These are phyloP conservation scores for Sporisorium scitamineum DNA, from an alignment of 1,284 basidiomycete species.

Conservation along the genomic window DNA sequence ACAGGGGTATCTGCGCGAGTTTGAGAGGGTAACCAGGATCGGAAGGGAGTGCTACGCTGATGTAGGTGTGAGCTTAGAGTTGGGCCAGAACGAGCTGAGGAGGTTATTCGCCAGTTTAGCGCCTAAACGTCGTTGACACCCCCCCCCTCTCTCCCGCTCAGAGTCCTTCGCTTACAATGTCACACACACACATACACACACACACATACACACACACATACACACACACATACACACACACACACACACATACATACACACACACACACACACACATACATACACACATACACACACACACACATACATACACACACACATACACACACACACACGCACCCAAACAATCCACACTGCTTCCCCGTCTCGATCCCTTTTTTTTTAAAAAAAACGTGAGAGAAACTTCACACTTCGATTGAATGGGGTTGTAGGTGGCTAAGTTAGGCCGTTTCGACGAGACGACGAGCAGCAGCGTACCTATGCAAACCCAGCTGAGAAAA, in stretches of 20 bases:
- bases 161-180: background rate
- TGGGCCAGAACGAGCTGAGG: conserved; percentile 33
- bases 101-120: conserved; percentile 30
- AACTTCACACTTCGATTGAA: too few relatives aligned
- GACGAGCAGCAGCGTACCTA: conserved; percentile 16
- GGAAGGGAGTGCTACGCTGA: conserved; percentile 53
- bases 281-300: too few relatives aligned
- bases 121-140: conserved; percentile 18
- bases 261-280: too few relatives aligned
- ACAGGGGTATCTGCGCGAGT: conserved; percentile 46
- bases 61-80: conserved; percentile 19
- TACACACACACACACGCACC: too few relatives aligned
- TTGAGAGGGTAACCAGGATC: conserved; percentile 39
- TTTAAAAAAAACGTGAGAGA: too few relatives aligned
- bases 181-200: background rate
- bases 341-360: too few relatives aligned
- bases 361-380: too few relatives aligned
- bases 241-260: too few relatives aligned
- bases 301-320: too few relatives aligned
- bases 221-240: too few relatives aligned
- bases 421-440: too few relatives aligned
- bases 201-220: background rate
- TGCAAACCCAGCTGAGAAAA: conserved; percentile 35
- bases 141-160: background rate
- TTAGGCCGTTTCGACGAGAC: background rate